Evolutionary conservation across 208 protist genomes (phyloP), one percentile per base, ranked within the genome.

Genomic region (Acanthamoeba lenticulata): DNA sequence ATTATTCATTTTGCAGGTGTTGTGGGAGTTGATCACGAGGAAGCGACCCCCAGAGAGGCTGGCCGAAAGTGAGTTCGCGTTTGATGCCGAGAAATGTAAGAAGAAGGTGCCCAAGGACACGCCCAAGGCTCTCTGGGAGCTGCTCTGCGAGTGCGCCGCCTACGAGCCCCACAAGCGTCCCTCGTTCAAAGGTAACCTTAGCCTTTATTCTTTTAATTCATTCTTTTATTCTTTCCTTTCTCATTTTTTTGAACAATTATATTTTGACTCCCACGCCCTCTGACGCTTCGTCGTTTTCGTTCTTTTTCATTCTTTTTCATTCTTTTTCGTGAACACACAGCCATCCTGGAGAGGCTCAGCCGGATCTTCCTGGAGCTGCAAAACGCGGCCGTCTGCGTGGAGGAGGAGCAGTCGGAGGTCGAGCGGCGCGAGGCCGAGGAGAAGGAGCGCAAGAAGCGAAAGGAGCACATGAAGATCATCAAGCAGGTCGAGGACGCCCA

Each of bases 381-480:
- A 29, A 74, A 74, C 13, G 65, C 65, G 6, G 65, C 65, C 21
- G 65, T 40, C 15, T 74, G 32, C 36, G 29, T 74, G 29, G 65
- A 74, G 3, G 65, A 74, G 32, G 21, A 74, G 36, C 65, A 11
- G 65, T 74, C 65, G 36, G 65, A 74, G 29, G 32, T 74, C 15
- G 65, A 74, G 36, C 29, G 36, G 36, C 65, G 65, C 0, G 65
- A 74, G 36, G 65, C 65, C 36, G 65, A 74, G 65, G 65, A 74
- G 36, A 74, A 74, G 65, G 65, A 74, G 36, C n/a, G 65, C 29
- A 74, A 74, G 65, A 74, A 74, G 65, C n/a, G 65, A 19, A 74
- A 74, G 65, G 65, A 74, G 36, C 65, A 74, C 36, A 74, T 74
- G 65, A 74, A 74, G 65, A 74, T 74, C 65, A 74, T 74, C n/a